Evolutionary conservation across 495 filamentous ascomycete species (phyloP), one percentile per base, ranked within the genome.

Genomic region (Daldinia caldariorum): DNA sequence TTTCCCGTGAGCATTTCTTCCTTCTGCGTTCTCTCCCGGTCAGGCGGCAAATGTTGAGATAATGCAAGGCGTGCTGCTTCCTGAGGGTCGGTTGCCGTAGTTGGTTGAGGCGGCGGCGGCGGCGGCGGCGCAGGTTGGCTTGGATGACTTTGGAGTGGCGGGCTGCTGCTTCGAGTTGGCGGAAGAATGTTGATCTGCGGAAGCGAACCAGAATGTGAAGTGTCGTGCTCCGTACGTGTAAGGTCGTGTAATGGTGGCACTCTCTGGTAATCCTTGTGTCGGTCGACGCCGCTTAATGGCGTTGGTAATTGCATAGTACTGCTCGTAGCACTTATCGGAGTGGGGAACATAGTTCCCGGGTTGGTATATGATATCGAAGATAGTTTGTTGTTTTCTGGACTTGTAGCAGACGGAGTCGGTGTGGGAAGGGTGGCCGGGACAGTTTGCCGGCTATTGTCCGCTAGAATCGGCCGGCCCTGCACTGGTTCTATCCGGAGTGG

Each of bases 1-100:
- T 93, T 84, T n/a, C 93, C 92, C 45, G 83, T 84, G 3, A 97
- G 83, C 95, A 99, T 99, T 79, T 97, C 95, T 53, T 97, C 93
- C 77, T 95, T 97, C 77, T 97, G 92, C 0, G 89, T 91, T 35
- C 87, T 79, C 63, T 69, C 78, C 68, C 81, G 77, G 22, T 77
- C 74, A 10, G 80, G 69, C 39, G 84, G 76, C 63, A 81, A 77
- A 70, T 82, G 77, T 41, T 87, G 85, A 16, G 84, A 85, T 45
- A 88, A 76, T 14, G 89, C 87, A 4, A 88, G 81, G 70, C 88
- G 87, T 29, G 89, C 87, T 1, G 87, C 86, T 34, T 85, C 83
- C 71, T 89, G 88, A 13, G 81, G 82, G 67, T 81, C 80, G 63
- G 81, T 80, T 50, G 76, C 74, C 26, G 73, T 61, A 9, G 72